Evolutionary conservation across 1,284 basidiomycete genomes (phyloP), one percentile per base, ranked within the genome.

Genomic region (Hemileia vastatrix): DNA sequence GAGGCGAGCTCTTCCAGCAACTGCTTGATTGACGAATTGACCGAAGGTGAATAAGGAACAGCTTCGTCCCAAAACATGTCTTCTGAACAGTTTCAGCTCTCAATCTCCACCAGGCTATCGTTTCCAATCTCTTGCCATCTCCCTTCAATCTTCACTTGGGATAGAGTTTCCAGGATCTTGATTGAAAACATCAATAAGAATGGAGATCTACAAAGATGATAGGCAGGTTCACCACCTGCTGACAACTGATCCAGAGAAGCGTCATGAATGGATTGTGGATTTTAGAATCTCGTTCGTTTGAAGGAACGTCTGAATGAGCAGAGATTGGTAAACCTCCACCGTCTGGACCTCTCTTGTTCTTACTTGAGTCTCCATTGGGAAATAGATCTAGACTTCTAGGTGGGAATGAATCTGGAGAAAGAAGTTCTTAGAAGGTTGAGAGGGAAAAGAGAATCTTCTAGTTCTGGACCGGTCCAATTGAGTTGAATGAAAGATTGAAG

Each of bases 381-480:
- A 27, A 27, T 27, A 27, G 27, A 21, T 67, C 67, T 8, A 71
- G 45, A 0, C 64, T 60, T n/a, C n/a, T n/a, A n/a, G n/a, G n/a
- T n/a, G n/a, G n/a, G n/a, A n/a, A n/a, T n/a, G n/a, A n/a, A n/a
- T 18, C 71, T 67, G 3, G 66, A 67, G 1, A 65, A 64, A 8
- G 64, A 56, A 2, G 31, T 23, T 1, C 72, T 71, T 6, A 75
- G 61, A 27, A 27, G 27, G 27, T 27, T 27, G 27, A 27, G 27
- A 27, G 27, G 27, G 27, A 27, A 27, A 27, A 27, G 27, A 27
- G 27, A 27, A 1, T 57, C 58, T 0, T 67, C 53, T 32, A 75
- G 51, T 24, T 71, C 68, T 2, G 73, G 73, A 3, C 73, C 73
- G 1, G 73, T 75, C 73, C 73, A 75, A 60, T 75, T 75, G 59